phyloP scores from a whole-genome alignment of 2,329 filamentous ascomycete genomes.

The Bipolaris zeicola region DNA sequence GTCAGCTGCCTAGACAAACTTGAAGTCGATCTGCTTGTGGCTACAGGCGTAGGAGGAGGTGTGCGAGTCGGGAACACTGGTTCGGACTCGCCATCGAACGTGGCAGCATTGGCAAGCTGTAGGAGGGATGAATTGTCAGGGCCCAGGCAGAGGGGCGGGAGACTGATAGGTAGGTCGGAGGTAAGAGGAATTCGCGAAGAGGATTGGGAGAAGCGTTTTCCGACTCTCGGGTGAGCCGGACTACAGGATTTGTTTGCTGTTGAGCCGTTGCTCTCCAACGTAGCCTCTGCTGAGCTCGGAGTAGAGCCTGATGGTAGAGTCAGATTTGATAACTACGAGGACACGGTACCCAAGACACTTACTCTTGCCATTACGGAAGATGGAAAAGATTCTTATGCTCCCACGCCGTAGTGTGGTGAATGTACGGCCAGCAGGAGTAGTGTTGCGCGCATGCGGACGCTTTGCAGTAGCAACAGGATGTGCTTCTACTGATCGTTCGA shows the following conservation, averaged over 20 bases:
- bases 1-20: conserved; percentile 36
- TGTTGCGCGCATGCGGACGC: conserved; percentile 21
- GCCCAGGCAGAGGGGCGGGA: conserved; percentile 19
- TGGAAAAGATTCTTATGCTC: conserved; percentile 42
- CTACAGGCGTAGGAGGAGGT: conserved; percentile 20
- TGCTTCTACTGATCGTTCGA: conserved; percentile 30
- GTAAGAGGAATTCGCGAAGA: conserved; percentile 22
- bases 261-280: conserved; percentile 15
- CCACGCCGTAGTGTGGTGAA: conserved; percentile 39
- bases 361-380: conserved; percentile 44
- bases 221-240: conserved; percentile 19
- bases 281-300: conserved; percentile 12
- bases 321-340: neutral
- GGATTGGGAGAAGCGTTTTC: conserved; percentile 6
- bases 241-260: conserved; percentile 18
- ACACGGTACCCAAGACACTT: neutral
- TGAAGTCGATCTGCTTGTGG: conserved; percentile 38
- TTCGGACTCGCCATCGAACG: conserved; percentile 45
- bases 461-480: conserved; percentile 17
- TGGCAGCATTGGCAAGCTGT: conserved; percentile 35
- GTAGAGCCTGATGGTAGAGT: conserved; percentile 22
- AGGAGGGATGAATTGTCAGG: conserved; percentile 26
- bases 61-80: conserved; percentile 23
- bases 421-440: conserved; percentile 29
- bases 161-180: conserved; percentile 15